A percentile compares a stretch with the other conserved stretches of the same genome.
phyloP scores from a whole-genome alignment of 441 rosid genomes.

The Pelargonium fulgidum region DNA sequence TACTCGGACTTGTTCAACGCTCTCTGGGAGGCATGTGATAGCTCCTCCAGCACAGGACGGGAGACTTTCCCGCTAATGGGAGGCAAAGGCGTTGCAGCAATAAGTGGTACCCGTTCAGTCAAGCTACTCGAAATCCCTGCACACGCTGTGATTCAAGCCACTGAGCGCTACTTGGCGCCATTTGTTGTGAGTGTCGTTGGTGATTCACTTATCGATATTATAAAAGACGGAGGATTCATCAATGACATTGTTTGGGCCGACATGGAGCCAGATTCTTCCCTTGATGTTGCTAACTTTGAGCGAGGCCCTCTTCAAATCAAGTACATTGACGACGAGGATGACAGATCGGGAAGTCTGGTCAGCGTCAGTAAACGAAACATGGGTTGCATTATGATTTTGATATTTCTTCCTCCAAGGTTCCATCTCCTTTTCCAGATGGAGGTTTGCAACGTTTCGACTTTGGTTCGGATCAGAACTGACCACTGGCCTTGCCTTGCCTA shows the following conservation, averaged over 20 bases:
- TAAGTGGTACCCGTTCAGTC: slow-evolving; percentile 79
- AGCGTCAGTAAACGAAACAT: slow-evolving; percentile 44
- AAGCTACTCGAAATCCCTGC: slow-evolving; percentile 75
- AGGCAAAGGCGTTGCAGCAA: slow-evolving; percentile 63
- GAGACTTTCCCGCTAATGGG: slow-evolving; percentile 80
- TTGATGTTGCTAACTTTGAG: slow-evolving; percentile 23
- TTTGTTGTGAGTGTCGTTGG: slow-evolving; percentile 70
- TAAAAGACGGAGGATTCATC: slow-evolving; percentile 60
- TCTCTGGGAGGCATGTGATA: slow-evolving; percentile 83
- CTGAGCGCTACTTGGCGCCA: slow-evolving; percentile 52
- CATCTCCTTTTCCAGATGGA: slow-evolving; percentile 89
- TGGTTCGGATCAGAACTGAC: slow-evolving; percentile 86
- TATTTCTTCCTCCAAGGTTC: slow-evolving; percentile 87
- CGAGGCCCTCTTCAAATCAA: slow-evolving; percentile 62
- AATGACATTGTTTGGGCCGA: slow-evolving; percentile 53
- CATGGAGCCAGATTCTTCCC: slow-evolving; percentile 27
- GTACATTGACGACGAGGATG: slow-evolving; percentile 53
- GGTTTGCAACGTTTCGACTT: slow-evolving; percentile 62
- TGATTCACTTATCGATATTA: slow-evolving; percentile 53
- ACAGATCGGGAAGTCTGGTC: slow-evolving; percentile 24
- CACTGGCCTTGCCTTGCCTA: slow-evolving; percentile 97
- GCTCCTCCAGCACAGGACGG: slow-evolving; percentile 60
- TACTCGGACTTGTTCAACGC: slow-evolving; percentile 59
- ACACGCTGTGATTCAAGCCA: slow-evolving; percentile 39
- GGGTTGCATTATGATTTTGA: slow-evolving; percentile 58